Evolutionary conservation across 768 basidiomycete species (phyloP).

Genomic region (Agaricus subrufescens): DNA sequence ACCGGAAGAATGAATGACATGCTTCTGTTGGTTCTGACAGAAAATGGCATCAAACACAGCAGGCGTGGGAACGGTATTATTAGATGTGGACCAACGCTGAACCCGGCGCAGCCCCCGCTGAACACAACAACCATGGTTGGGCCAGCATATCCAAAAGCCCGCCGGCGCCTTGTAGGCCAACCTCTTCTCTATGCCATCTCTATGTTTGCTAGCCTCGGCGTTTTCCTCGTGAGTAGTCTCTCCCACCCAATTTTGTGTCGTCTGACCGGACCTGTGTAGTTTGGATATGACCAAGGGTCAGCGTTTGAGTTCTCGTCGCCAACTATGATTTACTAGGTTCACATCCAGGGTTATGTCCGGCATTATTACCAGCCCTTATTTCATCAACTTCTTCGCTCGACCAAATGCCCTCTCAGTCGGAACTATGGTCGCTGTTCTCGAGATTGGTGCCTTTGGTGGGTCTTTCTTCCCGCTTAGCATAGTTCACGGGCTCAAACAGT

Average conservation of each 20-base stretch:
- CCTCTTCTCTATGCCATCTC: constrained; percentile 68
- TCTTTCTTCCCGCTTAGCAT: background rate
- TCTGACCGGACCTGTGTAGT: constrained; percentile 31
- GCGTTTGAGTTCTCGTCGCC: constrained; percentile 5
- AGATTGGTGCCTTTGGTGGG: constrained; percentile 81
- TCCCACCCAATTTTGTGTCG: background rate
- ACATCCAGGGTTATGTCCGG: constrained; percentile 69
- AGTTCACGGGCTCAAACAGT: background rate
- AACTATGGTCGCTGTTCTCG: constrained; percentile 88
- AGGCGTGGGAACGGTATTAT: too few relatives aligned
- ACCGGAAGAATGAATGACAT: too few relatives aligned
- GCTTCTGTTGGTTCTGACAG: too few relatives aligned
- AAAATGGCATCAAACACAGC: too few relatives aligned
- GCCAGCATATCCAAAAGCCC: constrained; percentile 25
- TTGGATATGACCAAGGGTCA: constrained; percentile 79
- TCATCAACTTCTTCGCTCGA: constrained; percentile 67
- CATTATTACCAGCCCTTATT: constrained; percentile 80
- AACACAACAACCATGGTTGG: constrained; percentile 13
- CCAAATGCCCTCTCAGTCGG: constrained; percentile 67
- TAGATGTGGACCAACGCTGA: too few relatives aligned
- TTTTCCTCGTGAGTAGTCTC: constrained; percentile 58
- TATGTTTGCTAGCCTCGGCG: constrained; percentile 71
- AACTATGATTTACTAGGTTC: constrained; percentile 8
- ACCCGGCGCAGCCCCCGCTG: too few relatives aligned
- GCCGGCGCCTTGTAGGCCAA: constrained; percentile 60